Evolutionary conservation across 495 filamentous ascomycete genomes (phyloP).

Genomic region (Terfezia claveryi): DNA sequence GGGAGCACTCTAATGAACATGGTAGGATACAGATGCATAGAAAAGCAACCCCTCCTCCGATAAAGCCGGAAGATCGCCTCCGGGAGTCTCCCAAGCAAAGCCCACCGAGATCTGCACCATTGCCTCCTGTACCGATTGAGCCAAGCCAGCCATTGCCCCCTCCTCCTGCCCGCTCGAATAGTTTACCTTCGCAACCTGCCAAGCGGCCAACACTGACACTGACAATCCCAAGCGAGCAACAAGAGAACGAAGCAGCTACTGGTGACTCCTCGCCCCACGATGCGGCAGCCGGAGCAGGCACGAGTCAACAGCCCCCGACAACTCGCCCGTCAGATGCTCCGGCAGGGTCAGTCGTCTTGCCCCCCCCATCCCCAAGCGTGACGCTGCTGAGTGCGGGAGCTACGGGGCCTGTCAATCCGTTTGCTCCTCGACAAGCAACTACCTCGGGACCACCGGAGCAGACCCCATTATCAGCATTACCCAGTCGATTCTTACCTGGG

Average conservation of each 20-base stretch:
- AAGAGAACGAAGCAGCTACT: slow-evolving; percentile 52
- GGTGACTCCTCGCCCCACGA: slow-evolving; percentile 55
- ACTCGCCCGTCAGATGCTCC: slow-evolving; percentile 31
- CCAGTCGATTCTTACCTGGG: slow-evolving; percentile 69
- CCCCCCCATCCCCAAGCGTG: slow-evolving; percentile 78
- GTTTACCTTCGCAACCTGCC: slow-evolving; percentile 28
- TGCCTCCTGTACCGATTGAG: slow-evolving; percentile 33
- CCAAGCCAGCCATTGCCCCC: slow-evolving; percentile 73
- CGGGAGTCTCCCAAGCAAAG: not conserved
- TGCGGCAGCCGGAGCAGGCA: slow-evolving; percentile 30
- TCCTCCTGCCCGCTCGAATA: slow-evolving; percentile 46
- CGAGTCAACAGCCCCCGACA: slow-evolving; percentile 27
- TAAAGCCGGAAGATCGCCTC: not conserved
- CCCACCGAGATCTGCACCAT: not conserved
- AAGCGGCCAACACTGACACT: slow-evolving; percentile 73
- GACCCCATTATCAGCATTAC: slow-evolving; percentile 92
- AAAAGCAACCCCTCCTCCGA: not conserved
- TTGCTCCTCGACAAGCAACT: slow-evolving; percentile 57
- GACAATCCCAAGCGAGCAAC: slow-evolving; percentile 79
- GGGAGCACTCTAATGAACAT: not conserved
- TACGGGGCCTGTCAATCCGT: slow-evolving; percentile 82
- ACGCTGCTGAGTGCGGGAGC: slow-evolving; percentile 78
- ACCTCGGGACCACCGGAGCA: slow-evolving; percentile 47
- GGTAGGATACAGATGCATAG: not conserved
- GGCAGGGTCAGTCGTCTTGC: slow-evolving; percentile 50